Base-by-base conservation (phyloP, 2,329 filamentous ascomycete species). In the Cladosporium phlei region DNA sequence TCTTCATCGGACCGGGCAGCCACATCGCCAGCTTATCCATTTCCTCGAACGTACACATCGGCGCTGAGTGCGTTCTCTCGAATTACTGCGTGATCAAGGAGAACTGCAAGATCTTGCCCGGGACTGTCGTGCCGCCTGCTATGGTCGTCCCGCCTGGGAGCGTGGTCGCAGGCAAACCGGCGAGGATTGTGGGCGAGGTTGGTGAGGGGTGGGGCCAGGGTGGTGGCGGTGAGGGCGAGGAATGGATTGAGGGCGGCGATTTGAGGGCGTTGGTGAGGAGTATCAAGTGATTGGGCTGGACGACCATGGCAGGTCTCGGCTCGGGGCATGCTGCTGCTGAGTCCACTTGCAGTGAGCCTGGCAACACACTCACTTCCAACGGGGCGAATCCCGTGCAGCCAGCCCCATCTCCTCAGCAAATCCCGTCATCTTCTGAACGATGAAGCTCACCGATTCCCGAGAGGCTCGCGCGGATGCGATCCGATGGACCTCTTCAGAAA, bases 91-190 rank as follows among this genome's bases (percentile, higher is more conserved):
- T 96, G 51, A 80, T 97, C 62, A 96, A 95, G 67, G 93, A 97
- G 65, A 94, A 88, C 61, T 88, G 94, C 38, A 85, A 85, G 65
- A 81, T 98, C 30, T 69, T 97, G 55, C 88, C 95, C 50, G 85
- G 85, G 22, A 81, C 87, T 0, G 83, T 96, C 3, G 79, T 98
- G 5, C 86, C 93, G 2, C 75, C 85, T 0, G 85, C 88, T 51
- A 95, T 94, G 83, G 88, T 97, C 19, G 85, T 97, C 46, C 89
- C 91, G 1, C 90, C 88, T 62, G 95, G 93, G 64, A 90, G 84
- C 46, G 80, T 97, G 46, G 89, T 98, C n/a, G 91, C 84, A 0
- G 89, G 89, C 0, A 74, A 79, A 61, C 89, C 89, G 1, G 89
- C 83, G 0, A 75, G 85, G 47, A 84, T 95, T 38, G 77, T 95